A percentile compares a stretch with the other conserved stretches of the same genome.
These are phyloP conservation scores for Aureobasidium uvarum DNA, from an alignment of 2,329 filamentous ascomycete species.

Conservation along the genomic window DNA sequence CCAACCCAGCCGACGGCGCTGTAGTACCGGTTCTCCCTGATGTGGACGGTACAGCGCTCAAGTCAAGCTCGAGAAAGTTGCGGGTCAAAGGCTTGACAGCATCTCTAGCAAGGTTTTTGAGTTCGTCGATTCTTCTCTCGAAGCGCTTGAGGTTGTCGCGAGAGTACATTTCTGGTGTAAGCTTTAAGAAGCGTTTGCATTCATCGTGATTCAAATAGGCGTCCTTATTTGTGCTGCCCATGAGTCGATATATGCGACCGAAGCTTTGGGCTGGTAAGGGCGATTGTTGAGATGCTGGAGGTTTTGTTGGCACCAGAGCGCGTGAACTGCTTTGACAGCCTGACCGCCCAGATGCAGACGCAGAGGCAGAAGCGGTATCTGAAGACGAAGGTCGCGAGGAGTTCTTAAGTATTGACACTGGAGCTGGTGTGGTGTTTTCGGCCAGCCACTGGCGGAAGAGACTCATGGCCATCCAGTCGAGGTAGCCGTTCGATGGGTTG, in stretches of 20 bases:
- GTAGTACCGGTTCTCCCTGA: background rate
- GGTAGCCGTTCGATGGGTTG: slow-evolving; percentile 71
- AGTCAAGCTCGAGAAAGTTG: slow-evolving; percentile 78
- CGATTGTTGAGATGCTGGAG: slow-evolving; percentile 37
- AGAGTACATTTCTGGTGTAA: slow-evolving; percentile 77
- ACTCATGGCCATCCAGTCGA: slow-evolving; percentile 85
- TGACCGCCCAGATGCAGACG: background rate
- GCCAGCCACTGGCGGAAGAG: slow-evolving; percentile 92
- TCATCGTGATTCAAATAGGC: slow-evolving; percentile 80
- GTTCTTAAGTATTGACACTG: slow-evolving; percentile 51
- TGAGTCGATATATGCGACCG: slow-evolving; percentile 72
- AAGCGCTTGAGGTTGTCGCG: slow-evolving; percentile 83
- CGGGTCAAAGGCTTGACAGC: slow-evolving; percentile 82
- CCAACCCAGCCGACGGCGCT: slow-evolving; percentile 37
- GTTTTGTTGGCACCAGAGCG: background rate
- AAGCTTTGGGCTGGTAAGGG: slow-evolving; percentile 52
- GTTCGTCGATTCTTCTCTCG: slow-evolving; percentile 81
- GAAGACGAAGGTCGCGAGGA: slow-evolving; percentile 24
- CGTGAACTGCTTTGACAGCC: slow-evolving; percentile 31
- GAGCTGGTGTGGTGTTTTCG: slow-evolving; percentile 77
- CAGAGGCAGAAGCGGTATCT: slow-evolving; percentile 9
- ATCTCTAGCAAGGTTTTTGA: slow-evolving; percentile 80
- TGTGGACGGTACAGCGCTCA: slow-evolving; percentile 37
- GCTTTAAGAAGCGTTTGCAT: slow-evolving; percentile 84
- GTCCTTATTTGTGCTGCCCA: slow-evolving; percentile 61